Evolutionary conservation across 2,329 filamentous ascomycete genomes (phyloP).

Genomic region (Cryphonectria radicalis): DNA sequence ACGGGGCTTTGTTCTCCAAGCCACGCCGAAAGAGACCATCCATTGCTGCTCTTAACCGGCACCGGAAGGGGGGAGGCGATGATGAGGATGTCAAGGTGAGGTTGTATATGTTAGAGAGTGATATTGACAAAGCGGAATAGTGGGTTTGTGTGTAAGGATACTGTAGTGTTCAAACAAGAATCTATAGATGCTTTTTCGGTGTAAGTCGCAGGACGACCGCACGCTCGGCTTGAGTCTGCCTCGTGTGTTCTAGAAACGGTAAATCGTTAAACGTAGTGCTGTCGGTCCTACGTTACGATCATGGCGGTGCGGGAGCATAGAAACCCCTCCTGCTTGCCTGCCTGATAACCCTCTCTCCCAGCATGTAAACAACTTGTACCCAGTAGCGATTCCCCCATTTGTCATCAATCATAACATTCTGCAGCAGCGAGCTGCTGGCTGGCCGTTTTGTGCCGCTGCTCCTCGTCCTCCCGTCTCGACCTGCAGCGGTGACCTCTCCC

Average conservation of each 20-base stretch:
- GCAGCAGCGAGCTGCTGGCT: not conserved
- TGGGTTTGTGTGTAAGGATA: not conserved
- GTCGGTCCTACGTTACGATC: slow-evolving; percentile 4
- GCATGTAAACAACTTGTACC: not conserved
- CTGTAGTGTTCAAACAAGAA: not conserved
- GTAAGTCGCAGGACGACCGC: slow-evolving; percentile 3
- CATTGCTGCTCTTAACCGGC: not conserved
- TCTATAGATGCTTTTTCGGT: not conserved
- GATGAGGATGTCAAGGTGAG: not conserved
- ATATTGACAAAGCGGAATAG: not conserved
- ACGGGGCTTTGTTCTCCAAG: not conserved
- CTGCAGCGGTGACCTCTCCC: not conserved
- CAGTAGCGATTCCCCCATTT: not conserved
- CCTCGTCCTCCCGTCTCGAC: not conserved
- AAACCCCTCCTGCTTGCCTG: not conserved
- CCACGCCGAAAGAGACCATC: not conserved
- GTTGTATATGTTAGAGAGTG: not conserved
- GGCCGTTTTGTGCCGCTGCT: not conserved
- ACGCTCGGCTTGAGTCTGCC: not conserved
- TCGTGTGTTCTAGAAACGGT: not conserved
- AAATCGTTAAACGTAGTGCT: slow-evolving; percentile 6
- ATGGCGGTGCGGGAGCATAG: not conserved
- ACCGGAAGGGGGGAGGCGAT: not conserved
- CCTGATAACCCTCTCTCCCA: not conserved
- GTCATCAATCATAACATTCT: not conserved